phyloP scores from a whole-genome alignment of 2,329 filamentous ascomycete genomes.

The Neurospora sp. region DNA sequence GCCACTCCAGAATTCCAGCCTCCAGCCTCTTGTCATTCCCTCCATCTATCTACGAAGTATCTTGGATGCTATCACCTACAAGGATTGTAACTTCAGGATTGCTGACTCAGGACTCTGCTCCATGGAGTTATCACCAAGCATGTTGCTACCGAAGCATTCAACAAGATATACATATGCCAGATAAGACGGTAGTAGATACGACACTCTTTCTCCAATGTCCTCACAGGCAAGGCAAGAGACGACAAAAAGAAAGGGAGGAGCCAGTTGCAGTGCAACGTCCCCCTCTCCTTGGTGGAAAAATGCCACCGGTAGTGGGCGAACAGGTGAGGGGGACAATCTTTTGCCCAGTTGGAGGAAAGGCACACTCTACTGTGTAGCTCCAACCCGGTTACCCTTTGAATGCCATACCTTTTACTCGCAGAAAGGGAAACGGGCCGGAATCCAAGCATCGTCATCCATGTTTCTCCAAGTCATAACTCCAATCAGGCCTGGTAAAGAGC shows the following conservation, averaged over 20 bases:
- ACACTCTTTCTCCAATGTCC: neutral
- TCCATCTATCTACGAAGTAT: neutral
- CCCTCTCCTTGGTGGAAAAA: slow-evolving; percentile 8
- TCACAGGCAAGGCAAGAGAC: neutral
- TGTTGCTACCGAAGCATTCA: neutral
- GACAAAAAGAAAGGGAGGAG: neutral
- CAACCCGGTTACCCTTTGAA: neutral
- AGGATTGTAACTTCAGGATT: neutral
- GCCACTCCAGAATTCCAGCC: neutral
- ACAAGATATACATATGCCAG: neutral
- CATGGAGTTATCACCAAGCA: neutral
- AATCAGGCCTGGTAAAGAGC: neutral
- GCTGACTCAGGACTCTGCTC: neutral
- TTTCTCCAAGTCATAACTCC: neutral
- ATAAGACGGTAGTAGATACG: neutral
- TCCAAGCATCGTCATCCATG: neutral
- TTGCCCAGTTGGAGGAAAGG: neutral
- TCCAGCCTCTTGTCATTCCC: neutral
- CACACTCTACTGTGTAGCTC: neutral
- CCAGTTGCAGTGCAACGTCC: neutral
- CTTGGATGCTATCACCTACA: neutral
- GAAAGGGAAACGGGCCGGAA: slow-evolving; percentile 4
- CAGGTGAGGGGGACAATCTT: neutral
- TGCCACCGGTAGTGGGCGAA: neutral
- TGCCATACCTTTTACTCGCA: neutral